Base-by-base conservation (phyloP, 2,329 filamentous ascomycete species). In the Diaporthe helianthi region DNA sequence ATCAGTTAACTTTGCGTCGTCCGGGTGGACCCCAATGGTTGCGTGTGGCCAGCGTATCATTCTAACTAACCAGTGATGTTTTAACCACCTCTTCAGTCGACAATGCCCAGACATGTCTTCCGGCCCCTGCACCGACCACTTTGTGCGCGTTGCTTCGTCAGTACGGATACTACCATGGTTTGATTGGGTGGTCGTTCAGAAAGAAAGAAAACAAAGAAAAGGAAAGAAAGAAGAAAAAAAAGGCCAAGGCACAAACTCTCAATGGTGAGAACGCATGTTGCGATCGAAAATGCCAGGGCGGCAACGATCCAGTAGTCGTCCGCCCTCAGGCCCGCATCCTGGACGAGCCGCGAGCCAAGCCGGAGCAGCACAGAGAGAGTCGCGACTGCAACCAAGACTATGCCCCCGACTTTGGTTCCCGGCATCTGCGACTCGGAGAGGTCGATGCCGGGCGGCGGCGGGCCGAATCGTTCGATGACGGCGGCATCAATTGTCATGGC, bases 401-500 rank as follows among this genome's bases (percentile, higher is more conserved):
- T 63, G n/a, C 36, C 58, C 41, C 44, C 58, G 29, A 63, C 26
- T 0, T 49, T 29, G 29, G 58, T 63, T 15, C 58, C 58, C 29
- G 58, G 58, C 58, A 63, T 63, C 26, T 49, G 58, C 58, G 49
- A 29, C 44, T 63, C 58, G n/a, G 58, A 9, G 13, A 63, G 58
- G 58, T 63, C 58, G 44, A 63, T 49, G 44, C 58, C 58, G 36
- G 58, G 41, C 58, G 58, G 58, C 58, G 58, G 58, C 58, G 2
- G 58, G 58, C 58, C 58, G 44, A 47, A 63, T 49, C 36, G 44
- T 24, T 63, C 58, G 44, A 63, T 49, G 44, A 63, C 58, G 44
- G 44, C 58, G 58, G 58, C 58, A 63, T 63, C 58, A 29, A 36
- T 36, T 49, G 58, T 15, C 58, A 63, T 63, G 58, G 58, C 58